Percentiles rank a stretch among this genome's conserved stretches.
phyloP scores from a whole-genome alignment of 805 yeast species.

The Groenewaldozyma salmanticensis region DNA sequence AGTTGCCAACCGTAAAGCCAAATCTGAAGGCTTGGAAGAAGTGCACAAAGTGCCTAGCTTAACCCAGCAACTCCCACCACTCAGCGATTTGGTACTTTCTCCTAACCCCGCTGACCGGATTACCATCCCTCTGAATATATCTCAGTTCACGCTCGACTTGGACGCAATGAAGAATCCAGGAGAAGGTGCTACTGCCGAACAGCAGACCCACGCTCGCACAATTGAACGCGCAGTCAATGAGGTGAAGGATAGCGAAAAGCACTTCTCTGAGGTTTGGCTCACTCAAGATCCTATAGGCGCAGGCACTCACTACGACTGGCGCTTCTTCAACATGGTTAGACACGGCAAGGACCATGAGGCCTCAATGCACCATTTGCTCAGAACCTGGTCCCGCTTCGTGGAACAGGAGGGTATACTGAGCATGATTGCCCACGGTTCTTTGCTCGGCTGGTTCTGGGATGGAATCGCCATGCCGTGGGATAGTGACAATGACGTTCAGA shows the following conservation, averaged over 20 bases:
- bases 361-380: slow-evolving; percentile 37
- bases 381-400: slow-evolving; percentile 38
- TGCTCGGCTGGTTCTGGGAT: slow-evolving; percentile 42
- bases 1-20: not conserved
- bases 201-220: slow-evolving; percentile 10
- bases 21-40: not conserved
- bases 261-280: slow-evolving; percentile 15
- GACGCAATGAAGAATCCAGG: slow-evolving; percentile 5
- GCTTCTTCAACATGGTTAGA: slow-evolving; percentile 45
- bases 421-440: slow-evolving; percentile 42
- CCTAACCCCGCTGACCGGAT: slow-evolving; percentile 7
- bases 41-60: not conserved
- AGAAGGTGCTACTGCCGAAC: slow-evolving; percentile 6
- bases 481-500: slow-evolving; percentile 39
- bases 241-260: slow-evolving; percentile 13
- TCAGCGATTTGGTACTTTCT: not conserved
- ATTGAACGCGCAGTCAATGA: slow-evolving; percentile 9
- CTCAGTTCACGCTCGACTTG: slow-evolving; percentile 12
- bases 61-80: slow-evolving; percentile 2
- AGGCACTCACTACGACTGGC: slow-evolving; percentile 49
- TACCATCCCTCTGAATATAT: slow-evolving; percentile 8
- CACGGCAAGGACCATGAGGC: slow-evolving; percentile 31
- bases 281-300: slow-evolving; percentile 11
- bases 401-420: slow-evolving; percentile 34
- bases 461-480: slow-evolving; percentile 48